Base-by-base conservation (phyloP, 2,329 filamentous ascomycete genomes). In the Ustilaginoidea virens region DNA sequence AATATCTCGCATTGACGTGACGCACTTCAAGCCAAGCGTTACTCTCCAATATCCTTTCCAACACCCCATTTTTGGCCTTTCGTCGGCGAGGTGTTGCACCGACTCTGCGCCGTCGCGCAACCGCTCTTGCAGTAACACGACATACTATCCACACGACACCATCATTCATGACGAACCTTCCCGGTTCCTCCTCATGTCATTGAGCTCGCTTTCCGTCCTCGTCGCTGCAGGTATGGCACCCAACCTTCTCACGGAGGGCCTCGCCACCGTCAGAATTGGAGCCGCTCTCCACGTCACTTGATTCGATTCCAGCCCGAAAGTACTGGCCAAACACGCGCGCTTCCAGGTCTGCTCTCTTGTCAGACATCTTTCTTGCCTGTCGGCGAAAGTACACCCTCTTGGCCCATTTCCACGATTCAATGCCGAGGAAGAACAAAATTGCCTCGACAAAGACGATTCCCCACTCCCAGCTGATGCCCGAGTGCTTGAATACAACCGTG, bases 381-480 rank as follows among this genome's bases (percentile, higher is more conserved):
- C 18, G 33, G 8, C 36, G 36, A 20, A 29, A 36, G 25, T 48
- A 55, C n/a, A 55, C 31, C 19, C 75, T 55, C 60, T 83, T 83
- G 10, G 56, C 52, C 31, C 66, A 75, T 54, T 82, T 82, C 74
- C 76, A 83, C 1, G 43, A 40, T 53, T 83, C 78, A 3, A 80
- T 60, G 7, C 78, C 63, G 0, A 51, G 51, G 27, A 81, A 56
- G 49, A 80, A 83, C 7, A 68, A 46, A 2, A 65, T 48, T 1
- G 74, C 60, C 19, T 60, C 66, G 12, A 67, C 61, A 26, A 66
- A 56, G 1, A 82, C 75, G 2, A 82, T 58, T 2, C 65, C 74
- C 78, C 76, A 83, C 43, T 82, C 76, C 74, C 75, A 80, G 2
- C 56, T 61, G 32, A 82, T 74, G 1, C 65, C 69, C 25, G 61